Evolutionary conservation across 2,329 filamentous ascomycete genomes (phyloP).

Genomic region (Pseudocercospora macadamiae): DNA sequence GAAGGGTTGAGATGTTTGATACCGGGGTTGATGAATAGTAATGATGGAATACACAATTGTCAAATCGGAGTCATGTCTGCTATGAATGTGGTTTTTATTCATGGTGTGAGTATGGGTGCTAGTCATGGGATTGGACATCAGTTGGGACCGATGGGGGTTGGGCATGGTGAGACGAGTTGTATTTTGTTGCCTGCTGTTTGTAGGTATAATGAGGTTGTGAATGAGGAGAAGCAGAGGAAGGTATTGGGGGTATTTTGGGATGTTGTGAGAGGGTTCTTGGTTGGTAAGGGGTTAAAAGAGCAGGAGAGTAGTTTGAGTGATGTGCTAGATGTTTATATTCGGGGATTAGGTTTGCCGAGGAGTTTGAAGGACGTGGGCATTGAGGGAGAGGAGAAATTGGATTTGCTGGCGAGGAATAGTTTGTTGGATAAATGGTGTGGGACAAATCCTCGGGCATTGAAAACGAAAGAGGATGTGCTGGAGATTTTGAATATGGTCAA

Average conservation of each 20-base stretch:
- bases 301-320: slow-evolving; percentile 53
- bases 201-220: slow-evolving; percentile 54
- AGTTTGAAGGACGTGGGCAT: slow-evolving; percentile 57
- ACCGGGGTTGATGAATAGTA: slow-evolving; percentile 47
- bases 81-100: slow-evolving; percentile 53
- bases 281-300: slow-evolving; percentile 26
- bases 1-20: slow-evolving; percentile 48
- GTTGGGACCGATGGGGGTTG: slow-evolving; percentile 57
- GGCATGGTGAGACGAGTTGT: slow-evolving; percentile 64
- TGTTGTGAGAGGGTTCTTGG: slow-evolving; percentile 44
- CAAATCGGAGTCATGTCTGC: slow-evolving; percentile 57
- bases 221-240: slow-evolving; percentile 47
- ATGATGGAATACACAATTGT: slow-evolving; percentile 48
- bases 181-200: slow-evolving; percentile 59
- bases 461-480: slow-evolving; percentile 52
- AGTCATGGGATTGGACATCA: slow-evolving; percentile 50
- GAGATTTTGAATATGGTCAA: slow-evolving; percentile 53
- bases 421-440: slow-evolving; percentile 55
- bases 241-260: slow-evolving; percentile 48
- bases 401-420: slow-evolving; percentile 53
- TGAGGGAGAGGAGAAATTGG: slow-evolving; percentile 52
- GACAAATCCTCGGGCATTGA: slow-evolving; percentile 56
- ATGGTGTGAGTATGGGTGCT: slow-evolving; percentile 44
- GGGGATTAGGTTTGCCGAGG: slow-evolving; percentile 57
- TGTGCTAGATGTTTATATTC: slow-evolving; percentile 55